These are phyloP conservation scores for Kazachstania psychrophila DNA, from an alignment of 805 yeast genomes.

Conservation along the genomic window DNA sequence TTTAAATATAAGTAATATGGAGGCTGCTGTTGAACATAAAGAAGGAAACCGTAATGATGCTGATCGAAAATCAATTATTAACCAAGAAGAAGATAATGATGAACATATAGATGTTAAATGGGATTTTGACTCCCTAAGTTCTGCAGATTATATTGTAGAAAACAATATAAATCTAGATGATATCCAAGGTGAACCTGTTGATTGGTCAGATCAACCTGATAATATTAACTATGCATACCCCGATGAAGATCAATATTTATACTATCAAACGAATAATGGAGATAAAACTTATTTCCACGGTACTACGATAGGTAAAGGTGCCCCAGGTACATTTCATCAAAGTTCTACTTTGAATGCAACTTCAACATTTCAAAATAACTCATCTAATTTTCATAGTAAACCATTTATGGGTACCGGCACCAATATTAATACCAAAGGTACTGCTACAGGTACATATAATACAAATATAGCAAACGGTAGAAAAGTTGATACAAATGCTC, in stretches of 20 bases:
- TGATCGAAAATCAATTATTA: background rate
- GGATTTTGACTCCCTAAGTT: conserved; percentile 82
- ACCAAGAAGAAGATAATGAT: conserved; percentile 8
- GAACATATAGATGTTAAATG: conserved; percentile 51
- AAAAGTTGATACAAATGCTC: conserved; percentile 37
- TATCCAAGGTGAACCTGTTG: conserved; percentile 25
- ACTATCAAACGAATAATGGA: conserved; percentile 19
- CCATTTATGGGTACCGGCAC: conserved; percentile 16
- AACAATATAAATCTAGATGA: conserved; percentile 47
- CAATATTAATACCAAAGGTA: conserved; percentile 13
- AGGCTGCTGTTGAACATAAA: conserved; percentile 4
- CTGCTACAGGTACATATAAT: conserved; percentile 16
- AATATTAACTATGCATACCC: conserved; percentile 27
- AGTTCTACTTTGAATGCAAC: conserved; percentile 26
- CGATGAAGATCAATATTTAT: conserved; percentile 25
- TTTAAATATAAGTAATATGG: conserved; percentile 14
- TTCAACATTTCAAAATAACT: conserved; percentile 13
- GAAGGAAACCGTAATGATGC: background rate
- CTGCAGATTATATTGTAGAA: conserved; percentile 63
- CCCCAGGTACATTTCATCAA: conserved; percentile 15
- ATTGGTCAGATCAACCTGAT: conserved; percentile 22
- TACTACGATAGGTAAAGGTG: conserved; percentile 25
- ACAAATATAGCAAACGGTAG: conserved; percentile 26
- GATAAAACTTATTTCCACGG: conserved; percentile 19
- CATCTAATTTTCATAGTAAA: conserved; percentile 15